A percentile compares a stretch with the other conserved stretches of the same genome.
These are phyloP conservation scores for Dothideomycetes sp. DNA, from an alignment of 2,329 filamentous ascomycete genomes.

Conservation along the genomic window DNA sequence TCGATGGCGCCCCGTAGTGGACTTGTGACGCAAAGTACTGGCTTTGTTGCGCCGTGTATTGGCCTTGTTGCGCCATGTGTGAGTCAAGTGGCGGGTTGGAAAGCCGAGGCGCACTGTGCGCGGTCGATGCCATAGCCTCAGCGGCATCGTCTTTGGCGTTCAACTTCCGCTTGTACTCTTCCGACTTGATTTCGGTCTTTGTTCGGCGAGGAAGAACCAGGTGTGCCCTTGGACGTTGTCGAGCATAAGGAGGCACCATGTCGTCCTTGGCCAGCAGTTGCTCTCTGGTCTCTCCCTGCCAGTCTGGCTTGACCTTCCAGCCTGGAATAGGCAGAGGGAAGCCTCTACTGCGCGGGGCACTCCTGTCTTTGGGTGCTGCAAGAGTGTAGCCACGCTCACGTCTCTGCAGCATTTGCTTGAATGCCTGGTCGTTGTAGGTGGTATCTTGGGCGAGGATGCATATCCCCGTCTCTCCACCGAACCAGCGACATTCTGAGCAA, in stretches of 20 bases:
- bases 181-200: too few species aligned
- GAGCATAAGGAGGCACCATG: conserved; percentile 1
- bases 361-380: background rate
- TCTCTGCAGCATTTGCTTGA: background rate
- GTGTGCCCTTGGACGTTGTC: conserved; percentile 3
- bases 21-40: too few species aligned
- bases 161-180: too few species aligned
- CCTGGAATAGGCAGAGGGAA: background rate
- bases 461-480: background rate
- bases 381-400: background rate
- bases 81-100: too few species aligned
- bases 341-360: background rate
- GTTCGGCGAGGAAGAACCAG: too few species aligned
- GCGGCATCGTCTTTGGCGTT: too few species aligned
- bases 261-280: conserved; percentile 1
- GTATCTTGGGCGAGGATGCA: background rate
- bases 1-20: too few species aligned
- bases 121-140: too few species aligned
- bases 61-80: too few species aligned
- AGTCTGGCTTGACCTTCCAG: background rate
- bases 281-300: conserved; percentile 1
- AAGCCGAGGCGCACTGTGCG: too few species aligned
- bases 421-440: conserved; percentile 6
- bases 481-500: conserved; percentile 7
- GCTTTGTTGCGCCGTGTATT: too few species aligned